Evolutionary conservation across 1,284 basidiomycete species (phyloP).

Genomic region (Trametes sp.): DNA sequence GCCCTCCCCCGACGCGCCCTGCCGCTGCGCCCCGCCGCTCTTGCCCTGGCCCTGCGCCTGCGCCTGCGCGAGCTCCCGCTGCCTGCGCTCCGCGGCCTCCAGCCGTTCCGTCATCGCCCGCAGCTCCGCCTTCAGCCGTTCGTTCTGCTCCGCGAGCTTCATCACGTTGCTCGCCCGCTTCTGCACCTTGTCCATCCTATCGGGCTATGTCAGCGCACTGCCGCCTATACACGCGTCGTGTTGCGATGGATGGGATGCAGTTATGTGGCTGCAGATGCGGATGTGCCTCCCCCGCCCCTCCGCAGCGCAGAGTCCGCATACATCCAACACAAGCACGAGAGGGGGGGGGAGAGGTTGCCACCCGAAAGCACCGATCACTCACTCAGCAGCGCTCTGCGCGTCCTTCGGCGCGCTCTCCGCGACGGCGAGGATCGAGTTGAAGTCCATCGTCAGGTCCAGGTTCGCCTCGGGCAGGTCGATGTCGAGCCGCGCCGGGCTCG

Average conservation of each 20-base stretch:
- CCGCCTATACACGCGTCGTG: no score
- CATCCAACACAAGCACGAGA: slow-evolving; percentile 11
- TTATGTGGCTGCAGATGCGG: not conserved
- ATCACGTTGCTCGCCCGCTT: slow-evolving; percentile 80
- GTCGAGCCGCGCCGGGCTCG: slow-evolving; percentile 38
- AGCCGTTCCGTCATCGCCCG: slow-evolving; percentile 76
- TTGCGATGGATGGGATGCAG: not conserved
- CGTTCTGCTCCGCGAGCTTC: slow-evolving; percentile 78
- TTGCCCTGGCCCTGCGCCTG: slow-evolving; percentile 13
- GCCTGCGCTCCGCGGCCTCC: slow-evolving; percentile 73
- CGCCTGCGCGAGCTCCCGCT: slow-evolving; percentile 56
- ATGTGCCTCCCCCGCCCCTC: not conserved
- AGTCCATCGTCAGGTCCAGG: slow-evolving; percentile 56
- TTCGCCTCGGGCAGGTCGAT: slow-evolving; percentile 61
- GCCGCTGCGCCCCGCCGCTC: not conserved
- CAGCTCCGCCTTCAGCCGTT: slow-evolving; percentile 76
- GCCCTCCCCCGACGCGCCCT: slow-evolving; percentile 15
- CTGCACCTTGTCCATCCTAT: slow-evolving; percentile 67
- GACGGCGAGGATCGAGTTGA: slow-evolving; percentile 56
- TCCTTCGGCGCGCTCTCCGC: slow-evolving; percentile 25
- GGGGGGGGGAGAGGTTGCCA: no score
- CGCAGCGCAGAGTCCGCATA: no score
- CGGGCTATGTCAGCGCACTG: slow-evolving; percentile 3
- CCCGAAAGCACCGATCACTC: slow-evolving; percentile 19
- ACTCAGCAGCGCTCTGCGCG: slow-evolving; percentile 45